A percentile compares a stretch with the other conserved stretches of the same genome.
phyloP scores from a whole-genome alignment of 768 basidiomycete species.

The Suillus discolor region DNA sequence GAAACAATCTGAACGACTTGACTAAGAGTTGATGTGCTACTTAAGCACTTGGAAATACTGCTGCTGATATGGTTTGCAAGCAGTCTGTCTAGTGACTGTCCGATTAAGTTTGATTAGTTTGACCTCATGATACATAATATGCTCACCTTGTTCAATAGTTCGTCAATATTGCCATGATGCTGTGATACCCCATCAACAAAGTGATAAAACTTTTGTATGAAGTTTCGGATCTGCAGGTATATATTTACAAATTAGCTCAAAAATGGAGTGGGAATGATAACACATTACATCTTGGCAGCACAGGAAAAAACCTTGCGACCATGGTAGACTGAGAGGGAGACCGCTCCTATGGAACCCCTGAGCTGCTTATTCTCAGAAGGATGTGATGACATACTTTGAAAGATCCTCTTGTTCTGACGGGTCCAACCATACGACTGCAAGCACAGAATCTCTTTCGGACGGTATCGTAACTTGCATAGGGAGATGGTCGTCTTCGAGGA shows the following conservation, averaged over 20 bases:
- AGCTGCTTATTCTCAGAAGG: constrained; percentile 1
- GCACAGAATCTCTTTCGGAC: constrained; percentile 68
- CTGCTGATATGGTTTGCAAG: constrained; percentile 76
- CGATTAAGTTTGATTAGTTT: neutral
- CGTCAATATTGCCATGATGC: constrained; percentile 90
- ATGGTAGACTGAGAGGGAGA: constrained; percentile 78
- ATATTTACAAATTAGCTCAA: constrained; percentile 8
- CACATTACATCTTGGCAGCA: constrained; percentile 81
- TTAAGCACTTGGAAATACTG: constrained; percentile 73
- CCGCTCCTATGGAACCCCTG: constrained; percentile 46
- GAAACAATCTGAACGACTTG: constrained; percentile 93
- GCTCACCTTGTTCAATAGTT: constrained; percentile 81
- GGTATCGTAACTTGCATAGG: constrained; percentile 74
- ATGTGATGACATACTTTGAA: constrained; percentile 42
- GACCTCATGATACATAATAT: neutral
- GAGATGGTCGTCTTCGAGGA: constrained; percentile 84
- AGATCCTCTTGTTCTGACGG: constrained; percentile 65
- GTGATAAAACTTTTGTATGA: constrained; percentile 94
- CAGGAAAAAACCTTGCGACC: constrained; percentile 94
- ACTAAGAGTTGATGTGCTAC: constrained; percentile 75
- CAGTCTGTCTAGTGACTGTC: constrained; percentile 83
- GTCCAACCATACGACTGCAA: constrained; percentile 84
- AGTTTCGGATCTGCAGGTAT: constrained; percentile 68
- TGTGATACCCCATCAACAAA: constrained; percentile 96
- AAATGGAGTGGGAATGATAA: neutral